Evolutionary conservation across 108 stramenopile genomes (phyloP).

Genomic region (Nitzschia inconspicua): DNA sequence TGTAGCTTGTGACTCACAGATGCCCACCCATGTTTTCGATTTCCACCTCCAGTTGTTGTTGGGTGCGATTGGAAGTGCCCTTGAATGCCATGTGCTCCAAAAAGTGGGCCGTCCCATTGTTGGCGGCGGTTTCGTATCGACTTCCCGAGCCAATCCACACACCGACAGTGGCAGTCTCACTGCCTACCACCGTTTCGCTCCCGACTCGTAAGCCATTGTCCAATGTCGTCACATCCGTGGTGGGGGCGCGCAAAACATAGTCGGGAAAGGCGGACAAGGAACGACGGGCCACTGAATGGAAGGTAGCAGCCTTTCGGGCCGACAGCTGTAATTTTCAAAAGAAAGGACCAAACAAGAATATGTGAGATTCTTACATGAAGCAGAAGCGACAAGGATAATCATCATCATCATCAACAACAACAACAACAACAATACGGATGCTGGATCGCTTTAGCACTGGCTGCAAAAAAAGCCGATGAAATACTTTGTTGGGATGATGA

Average conservation of each 20-base stretch:
- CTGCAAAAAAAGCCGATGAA: too few relatives aligned
- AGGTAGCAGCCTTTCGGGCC: too few relatives aligned
- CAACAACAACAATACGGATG: too few relatives aligned
- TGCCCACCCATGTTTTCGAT: slow-evolving; percentile 99
- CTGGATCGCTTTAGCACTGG: too few relatives aligned
- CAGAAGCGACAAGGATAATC: too few relatives aligned
- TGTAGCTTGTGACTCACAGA: slow-evolving; percentile 43
- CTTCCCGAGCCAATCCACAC: slow-evolving; percentile 90
- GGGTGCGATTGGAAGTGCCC: slow-evolving; percentile 89
- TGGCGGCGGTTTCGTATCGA: slow-evolving; percentile 93
- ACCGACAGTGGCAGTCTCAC: slow-evolving; percentile 83
- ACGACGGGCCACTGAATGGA: neutral
- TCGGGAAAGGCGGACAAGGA: slow-evolving; percentile 50
- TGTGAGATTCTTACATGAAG: too few relatives aligned
- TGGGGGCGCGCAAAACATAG: slow-evolving; percentile 82
- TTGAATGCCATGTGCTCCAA: slow-evolving; percentile 99
- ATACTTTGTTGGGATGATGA: too few relatives aligned
- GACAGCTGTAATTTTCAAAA: too few relatives aligned
- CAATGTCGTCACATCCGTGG: slow-evolving; percentile 84
- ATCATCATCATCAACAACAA: too few relatives aligned
- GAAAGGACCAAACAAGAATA: too few relatives aligned
- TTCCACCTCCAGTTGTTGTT: slow-evolving; percentile 94
- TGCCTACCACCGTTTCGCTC: slow-evolving; percentile 75
- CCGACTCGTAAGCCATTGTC: slow-evolving; percentile 88
- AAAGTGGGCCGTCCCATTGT: slow-evolving; percentile 99